These are phyloP conservation scores for Aspergillus sp. DNA, from an alignment of 2,329 filamentous ascomycete species.

Conservation along the genomic window DNA sequence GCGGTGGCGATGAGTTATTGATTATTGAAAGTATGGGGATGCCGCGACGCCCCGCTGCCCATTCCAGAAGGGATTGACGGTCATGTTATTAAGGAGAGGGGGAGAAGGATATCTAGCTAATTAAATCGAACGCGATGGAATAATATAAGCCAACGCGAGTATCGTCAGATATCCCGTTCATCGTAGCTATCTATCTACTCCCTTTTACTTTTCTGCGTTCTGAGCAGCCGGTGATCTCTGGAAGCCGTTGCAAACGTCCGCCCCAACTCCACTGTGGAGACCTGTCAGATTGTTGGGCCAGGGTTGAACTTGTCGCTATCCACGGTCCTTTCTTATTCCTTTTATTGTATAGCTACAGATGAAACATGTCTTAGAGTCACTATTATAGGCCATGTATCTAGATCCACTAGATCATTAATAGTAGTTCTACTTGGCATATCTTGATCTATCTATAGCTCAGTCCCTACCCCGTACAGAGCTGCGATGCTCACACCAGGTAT, in stretches of 20 bases:
- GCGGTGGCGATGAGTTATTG: constrained; percentile 4
- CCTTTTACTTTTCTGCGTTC: background rate
- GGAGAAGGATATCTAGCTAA: background rate
- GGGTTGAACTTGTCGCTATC: background rate
- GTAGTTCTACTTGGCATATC: background rate
- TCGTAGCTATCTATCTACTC: no score
- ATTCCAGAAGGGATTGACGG: constrained; percentile 22
- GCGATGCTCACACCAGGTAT: background rate
- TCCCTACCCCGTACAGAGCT: no score
- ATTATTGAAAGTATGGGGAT: constrained; percentile 15
- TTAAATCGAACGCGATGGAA: background rate
- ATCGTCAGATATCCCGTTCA: no score
- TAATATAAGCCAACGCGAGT: background rate
- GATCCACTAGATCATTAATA: background rate
- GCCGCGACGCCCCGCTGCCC: constrained; percentile 11
- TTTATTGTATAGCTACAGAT: no score
- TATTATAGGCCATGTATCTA: background rate
- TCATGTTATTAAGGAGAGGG: background rate
- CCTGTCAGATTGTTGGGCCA: background rate
- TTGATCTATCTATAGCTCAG: background rate
- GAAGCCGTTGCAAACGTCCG: background rate
- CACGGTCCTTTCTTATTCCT: background rate
- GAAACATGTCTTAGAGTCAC: background rate
- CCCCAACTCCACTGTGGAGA: constrained; percentile 1
- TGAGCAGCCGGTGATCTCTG: background rate